Conservation (phyloP, 768 basidiomycete genomes). For the Gymnopilus junonius region DNA sequence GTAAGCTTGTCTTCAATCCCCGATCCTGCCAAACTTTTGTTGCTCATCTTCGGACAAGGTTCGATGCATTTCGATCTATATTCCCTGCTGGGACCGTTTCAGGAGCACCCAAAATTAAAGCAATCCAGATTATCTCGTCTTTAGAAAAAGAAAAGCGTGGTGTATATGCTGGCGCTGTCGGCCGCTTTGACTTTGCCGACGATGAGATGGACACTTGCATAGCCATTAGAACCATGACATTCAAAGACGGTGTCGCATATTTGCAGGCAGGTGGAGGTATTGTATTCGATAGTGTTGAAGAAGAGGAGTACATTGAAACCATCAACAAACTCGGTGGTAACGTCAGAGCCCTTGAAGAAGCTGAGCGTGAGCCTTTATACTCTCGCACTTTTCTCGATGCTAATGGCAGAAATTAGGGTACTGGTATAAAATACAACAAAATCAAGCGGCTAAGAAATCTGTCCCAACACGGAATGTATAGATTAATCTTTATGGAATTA, state of each 20-base stretch:
- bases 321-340: conserved; percentile 94
- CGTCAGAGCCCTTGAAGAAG: conserved; percentile 79
- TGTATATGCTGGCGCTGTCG: conserved; percentile 96
- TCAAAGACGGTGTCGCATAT: conserved; percentile 91
- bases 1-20: conserved; percentile 41
- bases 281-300: conserved; percentile 95
- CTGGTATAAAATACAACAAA: conserved; percentile 70
- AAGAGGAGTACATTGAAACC: conserved; percentile 97
- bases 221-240: conserved; percentile 97
- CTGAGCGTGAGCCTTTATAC: conserved; percentile 72
- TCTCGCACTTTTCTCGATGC: conserved; percentile 21
- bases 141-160: conserved; percentile 90
- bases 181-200: conserved; percentile 94
- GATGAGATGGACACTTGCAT: conserved; percentile 99
- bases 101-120: conserved; percentile 98
- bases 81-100: conserved; percentile 99
- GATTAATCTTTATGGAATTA: conserved; percentile 16
- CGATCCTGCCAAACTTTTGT: background rate
- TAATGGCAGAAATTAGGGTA: conserved; percentile 49
- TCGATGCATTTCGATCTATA: conserved; percentile 98
- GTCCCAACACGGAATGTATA: conserved; percentile 24
- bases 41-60: conserved; percentile 50
- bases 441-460: conserved; percentile 32
- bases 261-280: conserved; percentile 97
- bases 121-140: conserved; percentile 88